Percentiles rank a stretch among this genome's conserved stretches.
Conservation (phyloP, 352 stramenopile genomes). For the Phytophthora sp. region DNA sequence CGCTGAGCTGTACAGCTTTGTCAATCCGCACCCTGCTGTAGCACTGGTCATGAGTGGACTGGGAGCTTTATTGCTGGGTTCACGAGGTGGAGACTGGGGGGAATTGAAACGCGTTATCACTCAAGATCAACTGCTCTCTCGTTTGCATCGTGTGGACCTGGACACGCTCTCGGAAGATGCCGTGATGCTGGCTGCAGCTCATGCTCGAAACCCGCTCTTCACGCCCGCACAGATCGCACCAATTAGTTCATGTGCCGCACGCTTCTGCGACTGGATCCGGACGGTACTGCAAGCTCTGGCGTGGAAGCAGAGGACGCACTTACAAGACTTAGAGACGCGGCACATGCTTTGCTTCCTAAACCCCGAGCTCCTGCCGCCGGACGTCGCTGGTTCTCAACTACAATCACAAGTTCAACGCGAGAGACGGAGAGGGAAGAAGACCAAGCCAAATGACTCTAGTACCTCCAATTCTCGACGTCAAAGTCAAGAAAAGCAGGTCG, state of each 20-base stretch:
- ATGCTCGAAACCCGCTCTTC: constrained; percentile 77
- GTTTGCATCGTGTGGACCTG: constrained; percentile 56
- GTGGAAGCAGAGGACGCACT: constrained; percentile 52
- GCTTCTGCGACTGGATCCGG: constrained; percentile 91
- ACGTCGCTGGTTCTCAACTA: constrained; percentile 19
- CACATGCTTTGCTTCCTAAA: constrained; percentile 60
- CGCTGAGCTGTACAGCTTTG: constrained; percentile 83
- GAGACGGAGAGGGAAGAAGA: not conserved
- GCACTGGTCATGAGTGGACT: constrained; percentile 76
- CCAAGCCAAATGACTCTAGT: not conserved
- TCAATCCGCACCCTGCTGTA: constrained; percentile 77
- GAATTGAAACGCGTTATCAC: constrained; percentile 64
- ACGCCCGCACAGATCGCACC: constrained; percentile 62
- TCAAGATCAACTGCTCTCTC: constrained; percentile 68
- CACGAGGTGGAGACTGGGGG: constrained; percentile 40
- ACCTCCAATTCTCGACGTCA: constrained; percentile 23
- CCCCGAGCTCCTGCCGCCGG: constrained; percentile 46
- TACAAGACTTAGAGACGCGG: constrained; percentile 52
- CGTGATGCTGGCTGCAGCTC: constrained; percentile 47
- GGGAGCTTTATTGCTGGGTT: constrained; percentile 56
- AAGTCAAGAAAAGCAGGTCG: constrained; percentile 40
- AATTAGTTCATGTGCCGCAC: constrained; percentile 86
- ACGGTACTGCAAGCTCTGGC: constrained; percentile 70
- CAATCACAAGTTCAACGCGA: constrained; percentile 3
- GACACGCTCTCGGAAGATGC: constrained; percentile 37